phyloP scores from a whole-genome alignment of 2,329 filamentous ascomycete genomes.

The Periconia macrospinosa region DNA sequence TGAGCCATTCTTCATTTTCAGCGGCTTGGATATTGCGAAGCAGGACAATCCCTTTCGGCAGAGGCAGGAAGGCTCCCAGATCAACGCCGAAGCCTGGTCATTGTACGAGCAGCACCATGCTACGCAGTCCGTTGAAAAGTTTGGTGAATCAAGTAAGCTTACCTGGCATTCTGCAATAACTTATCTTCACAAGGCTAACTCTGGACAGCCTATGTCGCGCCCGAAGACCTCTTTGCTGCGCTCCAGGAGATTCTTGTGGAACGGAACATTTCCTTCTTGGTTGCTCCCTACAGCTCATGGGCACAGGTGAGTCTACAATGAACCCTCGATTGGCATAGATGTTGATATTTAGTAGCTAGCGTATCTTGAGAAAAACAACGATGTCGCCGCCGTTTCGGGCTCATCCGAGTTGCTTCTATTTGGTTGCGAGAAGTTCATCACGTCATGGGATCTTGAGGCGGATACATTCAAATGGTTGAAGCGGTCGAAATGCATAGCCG shows the following conservation, averaged over 20 bases:
- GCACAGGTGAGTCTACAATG: slow-evolving; percentile 66
- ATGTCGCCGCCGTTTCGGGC: slow-evolving; percentile 75
- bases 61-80: slow-evolving; percentile 64
- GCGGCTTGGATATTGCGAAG: slow-evolving; percentile 78
- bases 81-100: slow-evolving; percentile 80
- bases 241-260: slow-evolving; percentile 74
- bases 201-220: slow-evolving; percentile 60
- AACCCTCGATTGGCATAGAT: background rate
- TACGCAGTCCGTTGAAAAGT: slow-evolving; percentile 79
- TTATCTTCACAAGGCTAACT: background rate
- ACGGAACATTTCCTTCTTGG: slow-evolving; percentile 72
- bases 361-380: slow-evolving; percentile 68
- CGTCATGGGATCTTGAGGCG: slow-evolving; percentile 67
- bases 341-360: slow-evolving; percentile 62
- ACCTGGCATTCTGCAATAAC: background rate
- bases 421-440: slow-evolving; percentile 76
- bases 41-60: slow-evolving; percentile 63
- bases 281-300: slow-evolving; percentile 84
- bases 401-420: slow-evolving; percentile 85
- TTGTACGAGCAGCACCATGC: slow-evolving; percentile 82
- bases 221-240: slow-evolving; percentile 73
- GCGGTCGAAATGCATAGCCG: slow-evolving; percentile 71
- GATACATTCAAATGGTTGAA: slow-evolving; percentile 65
- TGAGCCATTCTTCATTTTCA: slow-evolving; percentile 87
- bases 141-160: slow-evolving; percentile 74